Base-by-base conservation (phyloP, 306 rosid species). In the Gleditsia sinensis region DNA sequence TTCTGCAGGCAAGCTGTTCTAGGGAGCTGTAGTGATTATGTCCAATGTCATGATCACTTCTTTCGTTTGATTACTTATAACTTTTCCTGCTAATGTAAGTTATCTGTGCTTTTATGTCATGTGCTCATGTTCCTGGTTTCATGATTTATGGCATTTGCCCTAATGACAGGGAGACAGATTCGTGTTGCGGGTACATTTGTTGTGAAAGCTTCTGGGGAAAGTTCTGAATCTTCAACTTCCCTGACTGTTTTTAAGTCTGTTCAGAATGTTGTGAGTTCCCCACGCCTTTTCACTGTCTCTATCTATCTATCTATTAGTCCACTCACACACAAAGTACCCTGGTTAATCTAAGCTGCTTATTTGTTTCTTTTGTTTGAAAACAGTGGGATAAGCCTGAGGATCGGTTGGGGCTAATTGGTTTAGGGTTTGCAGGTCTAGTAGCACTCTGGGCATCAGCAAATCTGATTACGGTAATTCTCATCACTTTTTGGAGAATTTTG, bases 161-260 rank as follows among this genome's bases (percentile, higher is more conserved):
- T 66, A 51, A 46, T 76, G 69, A 24, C 89, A 94, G 96, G 75
- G 57, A 82, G 81, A 67, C 86, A 13, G 54, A 81, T 48, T 25
- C 67, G 58, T 49, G 45, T 30, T 28, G 30, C 82, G 67, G n/a
- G 28, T 34, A 4, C 17, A 34, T 81, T 84, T 54, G 66, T 79
- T 79, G 93, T 83, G 81, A 90, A 85, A 76, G 95, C 98, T 57
- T 25, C 89, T 56, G 87, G 89, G 70, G 94, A 84, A 32, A 82
- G 87, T 81, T 80, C 96, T 0, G 93, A 91, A 71, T 90, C 98
- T 60, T 88, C 98, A 32, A 84, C 82, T 60, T 85, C 94, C 45
- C 78, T 89, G 46, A 86, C 88, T 77, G 62, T 94, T 72, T 56
- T 86, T 45, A 80, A 94, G 81, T 84, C 96, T 59, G 88, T 87